Percentiles rank a stretch among this genome's conserved stretches.
Evolutionary conservation across 805 yeast genomes (phyloP).

Genomic region (Starmerella tilneyi): DNA sequence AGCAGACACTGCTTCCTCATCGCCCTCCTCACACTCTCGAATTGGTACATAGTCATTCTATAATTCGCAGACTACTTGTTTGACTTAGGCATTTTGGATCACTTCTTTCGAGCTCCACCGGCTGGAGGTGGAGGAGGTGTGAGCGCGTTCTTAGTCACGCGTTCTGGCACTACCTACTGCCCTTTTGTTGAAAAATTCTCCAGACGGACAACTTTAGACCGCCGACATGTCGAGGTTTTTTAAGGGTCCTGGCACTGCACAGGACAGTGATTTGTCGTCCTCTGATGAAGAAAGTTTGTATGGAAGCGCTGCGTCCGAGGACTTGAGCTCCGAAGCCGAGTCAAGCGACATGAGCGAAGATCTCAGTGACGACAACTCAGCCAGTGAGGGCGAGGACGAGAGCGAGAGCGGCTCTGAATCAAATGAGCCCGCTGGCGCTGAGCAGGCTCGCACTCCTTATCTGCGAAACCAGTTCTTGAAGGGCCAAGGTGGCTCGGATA

Average conservation of each 20-base stretch:
- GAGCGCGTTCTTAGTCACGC: constrained; percentile 4
- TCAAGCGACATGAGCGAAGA: constrained; percentile 28
- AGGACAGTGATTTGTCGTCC: constrained; percentile 50
- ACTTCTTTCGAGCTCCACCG: no score
- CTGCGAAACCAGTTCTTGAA: constrained; percentile 31
- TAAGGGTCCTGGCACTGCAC: constrained; percentile 38
- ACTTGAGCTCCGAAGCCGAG: constrained; percentile 36
- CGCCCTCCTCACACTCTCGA: no score
- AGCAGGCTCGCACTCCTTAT: constrained; percentile 32
- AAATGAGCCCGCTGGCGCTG: constrained; percentile 33
- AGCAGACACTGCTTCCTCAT: no score
- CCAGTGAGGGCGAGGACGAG: constrained; percentile 30
- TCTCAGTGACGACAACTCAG: constrained; percentile 27
- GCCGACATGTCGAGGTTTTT: constrained; percentile 80
- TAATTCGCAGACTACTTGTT: no score
- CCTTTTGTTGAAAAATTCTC: constrained; percentile 18
- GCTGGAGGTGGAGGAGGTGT: neutral
- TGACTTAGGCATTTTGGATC: no score
- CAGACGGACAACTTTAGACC: constrained; percentile 1
- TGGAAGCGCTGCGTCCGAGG: constrained; percentile 32
- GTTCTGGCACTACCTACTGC: neutral
- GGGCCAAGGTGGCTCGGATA: constrained; percentile 33
- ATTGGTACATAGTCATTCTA: no score
- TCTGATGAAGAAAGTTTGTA: constrained; percentile 51
- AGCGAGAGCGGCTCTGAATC: constrained; percentile 39